Base-by-base conservation (phyloP, 2,329 filamentous ascomycete species). In the Plectosphaerella cucumerina region DNA sequence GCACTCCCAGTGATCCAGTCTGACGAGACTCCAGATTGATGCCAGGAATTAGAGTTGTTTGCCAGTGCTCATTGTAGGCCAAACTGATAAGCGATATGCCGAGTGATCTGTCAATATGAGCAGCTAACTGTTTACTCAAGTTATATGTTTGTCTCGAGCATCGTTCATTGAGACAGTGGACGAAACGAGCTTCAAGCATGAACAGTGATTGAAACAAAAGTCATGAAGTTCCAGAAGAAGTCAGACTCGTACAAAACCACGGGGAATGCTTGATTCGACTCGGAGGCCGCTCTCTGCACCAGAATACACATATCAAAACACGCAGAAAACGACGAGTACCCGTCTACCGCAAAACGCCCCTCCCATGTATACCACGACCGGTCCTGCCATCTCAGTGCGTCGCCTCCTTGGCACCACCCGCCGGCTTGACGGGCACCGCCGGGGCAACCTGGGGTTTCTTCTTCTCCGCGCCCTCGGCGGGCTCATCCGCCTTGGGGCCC, bases 391-490 rank as follows among this genome's bases (percentile, higher is more conserved):
- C 39, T 42, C 18, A 42, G 4, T 42, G 39, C 39, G 39, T 17
- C 4, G 17, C 18, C n/a, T 10, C 39, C n/a, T 18, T 18, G 18
- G 39, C 39, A 42, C 20, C n/a, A 18, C 11, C 12, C 15, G 39
- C 39, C 17, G 39, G 39, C 18, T 42, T 42, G 39, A 20, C 39
- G 5, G 39, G 39, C 10, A 17, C 39, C n/a, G 39, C 39, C n/a
- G 39, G n/a, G 5, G n/a, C 18, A 18, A 42, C 39, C n/a, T 18
- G 39, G n/a, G 35, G 15, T 31, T 49, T 31, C 15, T 45, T 49
- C 23, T 64, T 60, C 46, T 50, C 56, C 17, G 50, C 52, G 37
- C 56, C 55, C 18, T 55, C 53, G n/a, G 44, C 49, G 31, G 41
- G 20, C 15, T 46, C 55, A 35, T 61, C 51, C 49, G 50, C 51